Conservation (phyloP, 2,329 filamentous ascomycete genomes). For the Exophiala lecanii-corni region DNA sequence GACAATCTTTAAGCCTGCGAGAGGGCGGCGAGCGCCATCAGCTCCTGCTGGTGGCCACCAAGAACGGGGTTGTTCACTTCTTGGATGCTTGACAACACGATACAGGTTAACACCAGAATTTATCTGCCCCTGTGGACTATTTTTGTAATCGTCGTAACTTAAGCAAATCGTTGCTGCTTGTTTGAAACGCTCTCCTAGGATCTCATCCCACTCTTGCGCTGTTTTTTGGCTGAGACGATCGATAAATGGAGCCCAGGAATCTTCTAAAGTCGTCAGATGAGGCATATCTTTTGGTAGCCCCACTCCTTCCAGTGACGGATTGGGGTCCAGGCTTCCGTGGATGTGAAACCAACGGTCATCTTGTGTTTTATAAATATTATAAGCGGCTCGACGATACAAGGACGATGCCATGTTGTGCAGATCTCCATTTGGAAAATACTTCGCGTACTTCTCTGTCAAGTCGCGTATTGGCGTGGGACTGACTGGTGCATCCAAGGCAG, state of each 20-base stretch:
- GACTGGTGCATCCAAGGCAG: slow-evolving; percentile 2
- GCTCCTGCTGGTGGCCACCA: slow-evolving; percentile 17
- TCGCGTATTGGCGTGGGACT: slow-evolving; percentile 6
- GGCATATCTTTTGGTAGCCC: slow-evolving; percentile 31
- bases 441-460: slow-evolving; percentile 2
- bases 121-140: slow-evolving; percentile 38
- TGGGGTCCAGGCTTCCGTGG: slow-evolving; percentile 45
- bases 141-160: slow-evolving; percentile 34
- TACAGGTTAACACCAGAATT: slow-evolving; percentile 39
- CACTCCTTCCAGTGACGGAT: slow-evolving; percentile 36
- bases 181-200: slow-evolving; percentile 33
- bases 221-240: slow-evolving; percentile 33
- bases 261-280: slow-evolving; percentile 27
- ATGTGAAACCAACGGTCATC: slow-evolving; percentile 45
- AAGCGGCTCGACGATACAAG: not conserved
- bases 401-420: slow-evolving; percentile 8
- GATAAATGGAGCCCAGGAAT: slow-evolving; percentile 31
- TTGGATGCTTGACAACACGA: slow-evolving; percentile 29
- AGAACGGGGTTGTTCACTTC: not conserved
- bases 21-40: slow-evolving; percentile 31
- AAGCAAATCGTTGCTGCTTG: slow-evolving; percentile 40
- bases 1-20: slow-evolving; percentile 47
- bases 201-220: slow-evolving; percentile 32
- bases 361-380: slow-evolving; percentile 45
- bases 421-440: slow-evolving; percentile 12